Base-by-base conservation (phyloP, 176 grass and related monocot genomes). In the Eremochloa ophiuroides region DNA sequence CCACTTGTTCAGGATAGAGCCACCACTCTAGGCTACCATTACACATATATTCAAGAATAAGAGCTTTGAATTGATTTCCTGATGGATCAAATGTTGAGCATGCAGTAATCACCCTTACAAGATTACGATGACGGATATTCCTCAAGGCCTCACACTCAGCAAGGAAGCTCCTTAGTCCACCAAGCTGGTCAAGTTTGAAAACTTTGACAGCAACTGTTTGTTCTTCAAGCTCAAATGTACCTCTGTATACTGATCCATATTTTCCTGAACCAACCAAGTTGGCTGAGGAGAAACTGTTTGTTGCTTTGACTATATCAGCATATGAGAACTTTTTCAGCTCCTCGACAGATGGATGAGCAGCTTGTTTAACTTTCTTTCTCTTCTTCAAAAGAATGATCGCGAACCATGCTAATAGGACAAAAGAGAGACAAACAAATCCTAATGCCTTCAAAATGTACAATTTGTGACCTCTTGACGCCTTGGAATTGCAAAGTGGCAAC, bases 121-220 rank as follows among this genome's bases (percentile, higher is more conserved):
- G 75, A 80, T 88, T 88, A 7, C 79, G 71, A 33, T 88, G 87
- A 10, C 81, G 26, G 33, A 73, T 84, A 56, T 66, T 84, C 73
- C 75, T 84, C 67, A 88, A 61, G 50, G 81, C 73, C 56, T 88
- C 75, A 43, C 87, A 88, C 40, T 88, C 85, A 40, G 80, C 33
- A 22, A 67, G 55, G 58, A 87, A 87, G 44, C 61, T 87, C 16
- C 58, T 55, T 6, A 18, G 29, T 10, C 69, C 85, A 44, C 47
- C 59, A 1, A 39, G 41, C 16, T 81, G 66, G n/a, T 81, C 16
- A 33, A 88, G 80, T 38, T 83, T 37, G 11, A 83, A 46, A 12
- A 88, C 73, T 64, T 88, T 88, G 10, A 88, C 53, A 17, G 85
- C 85, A 35, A 83, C 64, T 29, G 8, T 28, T 17, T 71, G 39